Evolutionary conservation across 2,329 filamentous ascomycete genomes (phyloP).

Genomic region (Grosmannia huntii): DNA sequence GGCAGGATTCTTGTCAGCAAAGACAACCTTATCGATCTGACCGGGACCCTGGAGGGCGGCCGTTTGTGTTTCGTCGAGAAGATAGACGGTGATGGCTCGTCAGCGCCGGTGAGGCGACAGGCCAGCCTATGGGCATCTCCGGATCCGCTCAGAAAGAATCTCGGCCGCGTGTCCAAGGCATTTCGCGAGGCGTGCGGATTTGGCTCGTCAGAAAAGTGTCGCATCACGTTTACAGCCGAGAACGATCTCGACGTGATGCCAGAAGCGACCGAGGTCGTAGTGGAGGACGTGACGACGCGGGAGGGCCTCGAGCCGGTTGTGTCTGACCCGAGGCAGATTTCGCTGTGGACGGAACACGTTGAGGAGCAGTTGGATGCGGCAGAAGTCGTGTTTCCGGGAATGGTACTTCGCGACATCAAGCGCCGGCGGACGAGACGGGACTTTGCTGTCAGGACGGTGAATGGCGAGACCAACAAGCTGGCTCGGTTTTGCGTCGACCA

Average conservation of each 20-base stretch:
- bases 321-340: slow-evolving; percentile 17
- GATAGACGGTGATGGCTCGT: not conserved
- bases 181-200: slow-evolving; percentile 63
- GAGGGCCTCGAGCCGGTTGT: slow-evolving; percentile 12
- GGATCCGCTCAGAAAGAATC: slow-evolving; percentile 14
- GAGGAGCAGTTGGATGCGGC: slow-evolving; percentile 26
- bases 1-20: slow-evolving; percentile 11
- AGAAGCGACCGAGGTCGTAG: slow-evolving; percentile 42
- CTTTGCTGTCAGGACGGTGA: slow-evolving; percentile 47
- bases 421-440: slow-evolving; percentile 43
- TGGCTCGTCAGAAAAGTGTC: slow-evolving; percentile 53
- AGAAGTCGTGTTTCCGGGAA: slow-evolving; percentile 57
- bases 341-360: slow-evolving; percentile 24
- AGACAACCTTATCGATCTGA: slow-evolving; percentile 12
- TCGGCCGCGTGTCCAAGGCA: slow-evolving; percentile 51
- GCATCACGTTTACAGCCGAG: slow-evolving; percentile 37
- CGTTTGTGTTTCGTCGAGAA: slow-evolving; percentile 10
- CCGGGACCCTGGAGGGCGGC: slow-evolving; percentile 10
- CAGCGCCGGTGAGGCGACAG: slow-evolving; percentile 4
- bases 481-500: slow-evolving; percentile 27
- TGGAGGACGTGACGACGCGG: slow-evolving; percentile 43
- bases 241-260: slow-evolving; percentile 27
- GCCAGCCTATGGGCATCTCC: slow-evolving; percentile 8
- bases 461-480: slow-evolving; percentile 29
- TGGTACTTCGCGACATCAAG: slow-evolving; percentile 53